Base-by-base conservation (phyloP, 257 asterid genomes). In the Verbascum thapsus region DNA sequence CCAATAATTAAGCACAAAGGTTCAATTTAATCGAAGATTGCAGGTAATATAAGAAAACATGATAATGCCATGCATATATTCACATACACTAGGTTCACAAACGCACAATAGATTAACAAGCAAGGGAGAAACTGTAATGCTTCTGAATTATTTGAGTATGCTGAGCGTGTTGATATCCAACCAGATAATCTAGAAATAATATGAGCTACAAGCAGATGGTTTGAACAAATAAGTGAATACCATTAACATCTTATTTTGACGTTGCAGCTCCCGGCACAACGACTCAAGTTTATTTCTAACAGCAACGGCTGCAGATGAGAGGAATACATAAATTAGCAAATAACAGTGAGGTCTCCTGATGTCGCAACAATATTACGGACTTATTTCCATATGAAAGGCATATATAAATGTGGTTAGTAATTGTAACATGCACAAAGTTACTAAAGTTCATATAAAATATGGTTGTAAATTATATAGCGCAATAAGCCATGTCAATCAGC, bases 221-320 rank as follows among this genome's bases (percentile, higher is more conserved):
- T 19, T 43, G 58, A 56, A 61, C 32, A 70, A 61, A 64, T 44
- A 64, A 69, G 63, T 47, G 48, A 45, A 43, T 90, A 90, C 97
- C 97, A 87, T 85, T 64, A 94, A 77, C 68, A 77, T 53, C 78
- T 94, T 94, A 81, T 94, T 94, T 76, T 94, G 97, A 17, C 95
- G 95, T 76, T 90, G 99, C 80, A 94, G 84, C 85, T 90, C 99
- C 71, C 99, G 83, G 81, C 99, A 94, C 64, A 90, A 66, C 54
- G 99, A 90, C 82, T 94, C 99, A 17, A 94, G 96, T 79, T 80
- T 94, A 82, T 85, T 95, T 73, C 91, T 85, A 58, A 94, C 97
- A 58, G 96, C 74, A 75, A 87, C 49, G 67, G 97, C 99, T 94
- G 88, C 81, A 86, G 45, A 69, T 64, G 64, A 82, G 43, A 71